Evolutionary conservation across 2,329 filamentous ascomycete species (phyloP), one percentile per base, ranked within the genome.

Genomic region (Calonectria pseudoreteaudii): DNA sequence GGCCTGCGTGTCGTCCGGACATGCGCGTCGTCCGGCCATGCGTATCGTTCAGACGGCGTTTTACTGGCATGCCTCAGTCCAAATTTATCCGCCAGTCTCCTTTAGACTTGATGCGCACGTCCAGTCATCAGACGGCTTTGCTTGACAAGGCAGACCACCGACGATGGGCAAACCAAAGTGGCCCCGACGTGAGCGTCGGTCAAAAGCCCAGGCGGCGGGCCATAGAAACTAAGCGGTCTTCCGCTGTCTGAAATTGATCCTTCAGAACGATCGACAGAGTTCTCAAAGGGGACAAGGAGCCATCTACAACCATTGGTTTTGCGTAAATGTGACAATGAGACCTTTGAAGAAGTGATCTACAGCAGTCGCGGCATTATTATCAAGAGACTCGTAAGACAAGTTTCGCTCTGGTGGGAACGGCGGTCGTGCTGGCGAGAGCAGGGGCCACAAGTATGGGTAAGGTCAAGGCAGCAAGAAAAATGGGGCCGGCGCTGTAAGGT

Each of bases 11-110:
- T 64, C 44, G 66, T 47, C 50, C 38, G 53, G 56, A 71, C 34
- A n/a, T n/a, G n/a, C n/a, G n/a, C n/a, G n/a, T n/a, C n/a, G 31
- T 31, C 64, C 41, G 31, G 64, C 53, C 44, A 52, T 41, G 38
- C 60, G n/a, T 65, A 52, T 64, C 44, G 66, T 47, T 44, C 38
- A 58, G 56, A 71, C 34, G 64, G 56, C 71, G 56, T 41, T 72
- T 53, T 49, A 70, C 73, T 23, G 53, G 41, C 14, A 44, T 58
- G 65, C 30, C 23, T 67, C 18, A 47, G 62, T 65, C 34, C 69
- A 73, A 67, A 66, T 78, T 70, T 72, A 49, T 38, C 47, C 31
- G 66, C 70, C 65, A 70, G 62, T 67, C 65, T 73, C 30, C 60
- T 70, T 66, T 41, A 50, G 56, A 38, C 56, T 56, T 34, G 4